A percentile compares a stretch with the other conserved stretches of the same genome.
These are phyloP conservation scores for Solanum clarkiae DNA, from an alignment of 257 asterid genomes.

Conservation along the genomic window DNA sequence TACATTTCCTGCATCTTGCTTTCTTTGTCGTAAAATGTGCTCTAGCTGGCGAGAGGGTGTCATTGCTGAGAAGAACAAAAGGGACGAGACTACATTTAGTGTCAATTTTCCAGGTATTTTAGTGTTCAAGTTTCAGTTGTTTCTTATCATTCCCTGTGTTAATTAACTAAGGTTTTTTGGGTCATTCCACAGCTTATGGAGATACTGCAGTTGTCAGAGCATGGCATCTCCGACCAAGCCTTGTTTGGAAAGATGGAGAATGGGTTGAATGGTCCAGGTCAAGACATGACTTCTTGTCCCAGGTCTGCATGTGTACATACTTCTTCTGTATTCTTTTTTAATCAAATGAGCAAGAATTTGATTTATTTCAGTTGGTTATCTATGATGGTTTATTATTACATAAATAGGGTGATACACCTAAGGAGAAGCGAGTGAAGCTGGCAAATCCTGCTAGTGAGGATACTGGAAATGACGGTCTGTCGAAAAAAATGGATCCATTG, in stretches of 20 bases:
- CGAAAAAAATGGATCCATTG: conserved; percentile 21
- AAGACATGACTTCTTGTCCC: conserved; percentile 28
- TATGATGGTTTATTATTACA: not conserved
- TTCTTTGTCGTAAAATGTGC: not conserved
- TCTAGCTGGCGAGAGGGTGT: conserved; percentile 94
- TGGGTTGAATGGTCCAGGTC: conserved; percentile 72
- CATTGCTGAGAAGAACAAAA: conserved; percentile 52
- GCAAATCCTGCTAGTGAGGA: conserved; percentile 32
- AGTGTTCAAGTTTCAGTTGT: not conserved
- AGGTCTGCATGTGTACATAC: conserved; percentile 29
- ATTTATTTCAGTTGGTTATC: not conserved
- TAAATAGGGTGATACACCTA: conserved; percentile 81
- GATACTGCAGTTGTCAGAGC: conserved; percentile 45
- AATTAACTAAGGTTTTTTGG: not conserved
- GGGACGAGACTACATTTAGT: conserved; percentile 46
- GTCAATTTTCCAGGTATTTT: conserved; percentile 77
- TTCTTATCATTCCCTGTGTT: not conserved
- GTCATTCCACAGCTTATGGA: conserved; percentile 40
- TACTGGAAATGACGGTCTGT: conserved; percentile 38
- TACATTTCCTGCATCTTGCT: not conserved
- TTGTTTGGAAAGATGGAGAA: conserved; percentile 69
- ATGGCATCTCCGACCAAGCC: conserved; percentile 81
- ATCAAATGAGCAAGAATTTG: not conserved
- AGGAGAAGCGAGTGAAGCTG: conserved; percentile 59
- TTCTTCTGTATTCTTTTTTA: not conserved